These are phyloP conservation scores for Lonicera japonica DNA, from an alignment of 129 eudicot genomes.

Conservation along the genomic window DNA sequence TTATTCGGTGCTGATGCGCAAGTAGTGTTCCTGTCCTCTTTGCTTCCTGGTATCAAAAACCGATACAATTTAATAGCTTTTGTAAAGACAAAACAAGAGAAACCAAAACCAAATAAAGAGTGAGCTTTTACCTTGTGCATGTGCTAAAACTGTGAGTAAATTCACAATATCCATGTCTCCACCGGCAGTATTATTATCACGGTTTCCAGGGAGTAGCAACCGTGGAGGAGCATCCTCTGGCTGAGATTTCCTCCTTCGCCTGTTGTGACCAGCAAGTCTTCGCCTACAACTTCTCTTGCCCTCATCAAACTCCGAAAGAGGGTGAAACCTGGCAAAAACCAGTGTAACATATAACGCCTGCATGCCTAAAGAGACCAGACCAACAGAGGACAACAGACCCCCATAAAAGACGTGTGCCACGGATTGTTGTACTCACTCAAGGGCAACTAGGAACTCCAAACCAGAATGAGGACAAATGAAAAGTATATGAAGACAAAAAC, in stretches of 20 bases:
- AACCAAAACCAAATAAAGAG: not conserved
- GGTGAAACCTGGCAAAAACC: conserved; percentile 65
- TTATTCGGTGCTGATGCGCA: conserved; percentile 46
- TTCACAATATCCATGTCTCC: conserved; percentile 65
- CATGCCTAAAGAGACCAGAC: too few relatives aligned
- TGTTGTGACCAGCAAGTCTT: conserved; percentile 95
- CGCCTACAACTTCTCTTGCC: conserved; percentile 97
- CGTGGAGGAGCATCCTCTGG: conserved; percentile 72
- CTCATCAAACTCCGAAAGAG: conserved; percentile 90
- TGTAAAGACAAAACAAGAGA: not conserved
- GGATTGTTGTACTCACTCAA: not conserved
- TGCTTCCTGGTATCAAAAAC: conserved; percentile 37
- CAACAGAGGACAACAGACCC: not conserved
- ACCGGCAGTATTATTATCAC: conserved; percentile 38
- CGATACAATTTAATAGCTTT: not conserved
- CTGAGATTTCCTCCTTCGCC: conserved; percentile 82
- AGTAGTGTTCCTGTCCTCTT: conserved; percentile 35
- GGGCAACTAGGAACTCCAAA: too few relatives aligned
- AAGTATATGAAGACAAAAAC: too few relatives aligned
- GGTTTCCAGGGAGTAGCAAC: conserved; percentile 35
- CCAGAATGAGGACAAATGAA: too few relatives aligned
- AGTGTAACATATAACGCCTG: not conserved
- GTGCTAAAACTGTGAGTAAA: conserved; percentile 63
- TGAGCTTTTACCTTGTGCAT: conserved; percentile 55
- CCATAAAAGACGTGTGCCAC: not conserved